Evolutionary conservation across 305 asterid genomes (phyloP).

Genomic region (Solanum aculeatissimum): DNA sequence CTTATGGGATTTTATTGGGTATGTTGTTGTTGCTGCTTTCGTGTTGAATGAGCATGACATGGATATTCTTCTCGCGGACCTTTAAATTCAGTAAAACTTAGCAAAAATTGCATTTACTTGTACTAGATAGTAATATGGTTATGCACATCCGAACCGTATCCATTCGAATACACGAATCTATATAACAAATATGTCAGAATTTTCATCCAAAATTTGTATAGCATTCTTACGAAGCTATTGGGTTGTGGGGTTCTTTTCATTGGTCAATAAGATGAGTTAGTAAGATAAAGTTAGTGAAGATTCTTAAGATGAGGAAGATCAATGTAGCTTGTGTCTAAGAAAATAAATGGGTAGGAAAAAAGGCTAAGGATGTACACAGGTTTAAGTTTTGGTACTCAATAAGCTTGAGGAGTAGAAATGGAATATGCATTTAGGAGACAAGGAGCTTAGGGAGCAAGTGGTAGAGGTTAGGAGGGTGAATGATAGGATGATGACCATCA

Average conservation of each 20-base stretch:
- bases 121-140: not conserved
- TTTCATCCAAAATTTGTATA: not conserved
- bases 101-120: not conserved
- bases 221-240: not conserved
- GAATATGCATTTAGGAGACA: not conserved
- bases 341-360: not conserved
- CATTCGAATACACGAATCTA: not conserved
- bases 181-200: not conserved
- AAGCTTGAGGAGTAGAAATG: not conserved
- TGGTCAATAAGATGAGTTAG: not conserved
- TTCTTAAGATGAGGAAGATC: not conserved
- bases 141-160: not conserved
- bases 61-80: not conserved
- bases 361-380: not conserved
- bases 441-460: not conserved
- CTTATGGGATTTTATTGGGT: too few relatives aligned
- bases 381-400: not conserved
- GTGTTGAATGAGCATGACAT: not conserved
- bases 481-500: not conserved
- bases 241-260: not conserved
- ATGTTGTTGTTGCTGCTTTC: not conserved
- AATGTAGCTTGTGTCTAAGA: not conserved
- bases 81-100: not conserved
- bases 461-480: not conserved
- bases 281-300: not conserved